Conservation (phyloP, 345 rosid genomes). For the Murraya koenigii region DNA sequence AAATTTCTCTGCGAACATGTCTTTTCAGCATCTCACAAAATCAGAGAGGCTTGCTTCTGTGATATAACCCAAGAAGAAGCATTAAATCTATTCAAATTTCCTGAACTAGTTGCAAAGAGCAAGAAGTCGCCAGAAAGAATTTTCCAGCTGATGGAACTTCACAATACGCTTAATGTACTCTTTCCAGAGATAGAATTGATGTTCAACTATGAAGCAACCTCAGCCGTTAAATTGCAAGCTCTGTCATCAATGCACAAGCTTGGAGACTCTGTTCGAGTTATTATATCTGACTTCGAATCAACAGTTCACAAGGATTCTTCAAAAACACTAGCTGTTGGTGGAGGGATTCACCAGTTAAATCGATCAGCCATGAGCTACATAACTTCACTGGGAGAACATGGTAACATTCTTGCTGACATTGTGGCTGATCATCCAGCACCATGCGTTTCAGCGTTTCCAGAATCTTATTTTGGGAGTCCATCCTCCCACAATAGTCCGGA, state of each 20-base stretch:
- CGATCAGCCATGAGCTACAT: slow-evolving; percentile 64
- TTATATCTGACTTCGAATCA: slow-evolving; percentile 49
- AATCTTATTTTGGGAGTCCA: slow-evolving; percentile 47
- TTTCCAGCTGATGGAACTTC: slow-evolving; percentile 60
- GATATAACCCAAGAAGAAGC: slow-evolving; percentile 70
- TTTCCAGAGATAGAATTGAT: slow-evolving; percentile 67
- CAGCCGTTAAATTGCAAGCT: slow-evolving; percentile 50
- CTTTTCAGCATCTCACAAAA: slow-evolving; percentile 46
- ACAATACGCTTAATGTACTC: slow-evolving; percentile 51
- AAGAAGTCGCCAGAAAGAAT: slow-evolving; percentile 58
- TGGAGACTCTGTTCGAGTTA: slow-evolving; percentile 38
- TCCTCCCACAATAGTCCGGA: slow-evolving; percentile 23
- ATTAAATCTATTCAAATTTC: slow-evolving; percentile 57
- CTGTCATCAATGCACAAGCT: slow-evolving; percentile 52
- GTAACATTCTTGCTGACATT: slow-evolving; percentile 48
- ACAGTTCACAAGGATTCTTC: slow-evolving; percentile 54
- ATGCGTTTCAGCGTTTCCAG: slow-evolving; percentile 37
- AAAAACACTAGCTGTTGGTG: slow-evolving; percentile 46
- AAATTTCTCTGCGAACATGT: slow-evolving; percentile 67
- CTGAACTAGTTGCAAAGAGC: slow-evolving; percentile 57
- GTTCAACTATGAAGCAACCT: slow-evolving; percentile 58
- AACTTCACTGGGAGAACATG: slow-evolving; percentile 56
- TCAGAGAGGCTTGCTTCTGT: slow-evolving; percentile 64
- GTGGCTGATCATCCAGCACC: slow-evolving; percentile 49
- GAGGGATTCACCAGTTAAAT: slow-evolving; percentile 73